A percentile compares a stretch with the other conserved stretches of the same genome.
phyloP scores from a whole-genome alignment of 2,329 filamentous ascomycete species.

The Aspergillus luchuensis region DNA sequence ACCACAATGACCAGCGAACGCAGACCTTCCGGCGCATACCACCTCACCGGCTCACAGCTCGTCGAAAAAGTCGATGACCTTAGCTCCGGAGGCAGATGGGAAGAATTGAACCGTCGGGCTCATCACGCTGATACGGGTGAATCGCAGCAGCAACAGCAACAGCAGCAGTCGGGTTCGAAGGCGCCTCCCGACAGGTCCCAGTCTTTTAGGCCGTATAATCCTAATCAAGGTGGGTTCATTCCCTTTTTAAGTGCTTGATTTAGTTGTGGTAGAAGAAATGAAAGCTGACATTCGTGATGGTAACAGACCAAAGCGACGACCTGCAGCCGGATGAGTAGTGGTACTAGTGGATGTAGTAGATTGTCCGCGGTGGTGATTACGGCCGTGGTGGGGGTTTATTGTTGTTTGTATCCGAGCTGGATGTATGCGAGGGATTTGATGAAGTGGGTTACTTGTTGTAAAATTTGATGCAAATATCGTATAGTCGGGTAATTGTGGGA shows the following conservation, averaged over 20 bases:
- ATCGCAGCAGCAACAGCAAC: background rate
- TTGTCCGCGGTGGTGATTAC: background rate
- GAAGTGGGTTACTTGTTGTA: background rate
- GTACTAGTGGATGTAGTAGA: background rate
- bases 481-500: background rate
- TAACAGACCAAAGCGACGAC: slow-evolving; percentile 1
- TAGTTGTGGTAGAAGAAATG: background rate
- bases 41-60: slow-evolving; percentile 1
- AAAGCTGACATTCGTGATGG: background rate
- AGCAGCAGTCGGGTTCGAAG: background rate
- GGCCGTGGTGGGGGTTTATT: background rate
- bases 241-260: too few species aligned
- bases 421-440: background rate
- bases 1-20: background rate
- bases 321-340: slow-evolving; percentile 1
- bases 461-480: background rate
- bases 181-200: background rate
- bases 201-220: slow-evolving; percentile 1
- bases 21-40: slow-evolving; percentile 2
- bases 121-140: background rate
- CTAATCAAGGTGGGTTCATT: background rate
- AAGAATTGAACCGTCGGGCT: background rate
- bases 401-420: background rate
- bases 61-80: slow-evolving; percentile 4
- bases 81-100: background rate